Percentiles rank a stretch among this genome's conserved stretches.
Evolutionary conservation across 2,329 filamentous ascomycete species (phyloP).

Genomic region (Curvularia sp.): DNA sequence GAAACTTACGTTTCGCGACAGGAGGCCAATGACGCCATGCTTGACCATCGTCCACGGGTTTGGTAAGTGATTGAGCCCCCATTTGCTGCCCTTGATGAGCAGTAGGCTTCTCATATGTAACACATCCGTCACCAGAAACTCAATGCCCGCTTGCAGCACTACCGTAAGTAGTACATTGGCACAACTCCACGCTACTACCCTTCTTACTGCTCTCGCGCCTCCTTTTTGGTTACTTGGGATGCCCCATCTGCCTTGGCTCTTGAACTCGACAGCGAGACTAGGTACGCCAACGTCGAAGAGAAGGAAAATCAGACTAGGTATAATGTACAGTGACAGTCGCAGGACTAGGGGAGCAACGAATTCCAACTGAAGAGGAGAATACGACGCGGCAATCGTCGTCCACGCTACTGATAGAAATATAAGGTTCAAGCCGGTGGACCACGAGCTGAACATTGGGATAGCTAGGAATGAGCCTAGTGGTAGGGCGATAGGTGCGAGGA

Average conservation of each 20-base stretch:
- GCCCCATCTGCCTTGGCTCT: constrained; percentile 66
- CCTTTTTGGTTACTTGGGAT: constrained; percentile 55
- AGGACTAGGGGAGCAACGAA: constrained; percentile 72
- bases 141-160: constrained; percentile 62
- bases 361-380: constrained; percentile 77
- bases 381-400: constrained; percentile 80
- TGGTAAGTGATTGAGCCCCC: constrained; percentile 68
- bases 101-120: constrained; percentile 64
- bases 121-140: constrained; percentile 62
- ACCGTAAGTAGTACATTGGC: constrained; percentile 64
- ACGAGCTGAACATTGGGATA: constrained; percentile 75
- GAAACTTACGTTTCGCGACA: constrained; percentile 63
- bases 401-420: constrained; percentile 92
- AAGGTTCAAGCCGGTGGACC: constrained; percentile 80
- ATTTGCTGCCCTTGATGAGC: constrained; percentile 64
- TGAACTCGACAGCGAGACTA: constrained; percentile 71
- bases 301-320: constrained; percentile 76
- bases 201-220: constrained; percentile 54
- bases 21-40: constrained; percentile 61
- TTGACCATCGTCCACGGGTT: constrained; percentile 68
- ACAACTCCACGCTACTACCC: constrained; percentile 61
- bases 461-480: constrained; percentile 69
- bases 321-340: constrained; percentile 72
- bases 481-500: constrained; percentile 46
- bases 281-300: constrained; percentile 75